Base-by-base conservation (phyloP, 2,329 filamentous ascomycete species). In the Gyromitra esculenta region DNA sequence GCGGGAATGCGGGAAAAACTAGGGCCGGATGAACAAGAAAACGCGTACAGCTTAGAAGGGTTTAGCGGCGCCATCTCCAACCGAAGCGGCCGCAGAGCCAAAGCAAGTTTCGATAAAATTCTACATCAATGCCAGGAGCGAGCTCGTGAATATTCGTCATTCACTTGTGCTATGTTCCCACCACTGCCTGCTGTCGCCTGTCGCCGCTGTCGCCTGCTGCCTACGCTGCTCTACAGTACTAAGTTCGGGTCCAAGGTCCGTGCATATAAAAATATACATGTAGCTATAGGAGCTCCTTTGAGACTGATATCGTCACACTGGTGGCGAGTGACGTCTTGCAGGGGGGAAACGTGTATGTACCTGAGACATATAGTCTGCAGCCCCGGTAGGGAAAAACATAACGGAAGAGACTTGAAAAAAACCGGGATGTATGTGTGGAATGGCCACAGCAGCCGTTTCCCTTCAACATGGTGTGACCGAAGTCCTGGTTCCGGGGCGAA, bases 381-480 rank as follows among this genome's bases (percentile, higher is more conserved):
- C 25, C 18, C 41, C 13, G 15, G 4, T 37, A 15, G 35, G 21
- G 9, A 52, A 52, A 65, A 65, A 31, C 41, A 25, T 31, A 31
- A 31, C 25, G 25, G 52, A 56, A 11, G 21, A 35, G 15, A 56
- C 18, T 31, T 13, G 21, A 50, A 43, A 48, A 48, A 63, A 41
- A 31, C 35, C 43, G 35, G 60, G 18, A 45, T 50, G 4, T 21
- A 21, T 13, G 37, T 6, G 63, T 37, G 35, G 37, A 57, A n/a
- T 56, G 66, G 66, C 56, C 66, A 62, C 67, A 54, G 67, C 45
- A 63, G n/a, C 39, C 52, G 56, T 73, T 70, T 70, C 65, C 62
- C 54, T 45, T 50, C 43, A 62, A 43, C 54, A 9, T 52, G 43
- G 15, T 59, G 25, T 65, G 41, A 65, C 59, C 69, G 60, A 56